phyloP scores from a whole-genome alignment of 2,329 filamentous ascomycete genomes.

The Cryphonectria japonica region DNA sequence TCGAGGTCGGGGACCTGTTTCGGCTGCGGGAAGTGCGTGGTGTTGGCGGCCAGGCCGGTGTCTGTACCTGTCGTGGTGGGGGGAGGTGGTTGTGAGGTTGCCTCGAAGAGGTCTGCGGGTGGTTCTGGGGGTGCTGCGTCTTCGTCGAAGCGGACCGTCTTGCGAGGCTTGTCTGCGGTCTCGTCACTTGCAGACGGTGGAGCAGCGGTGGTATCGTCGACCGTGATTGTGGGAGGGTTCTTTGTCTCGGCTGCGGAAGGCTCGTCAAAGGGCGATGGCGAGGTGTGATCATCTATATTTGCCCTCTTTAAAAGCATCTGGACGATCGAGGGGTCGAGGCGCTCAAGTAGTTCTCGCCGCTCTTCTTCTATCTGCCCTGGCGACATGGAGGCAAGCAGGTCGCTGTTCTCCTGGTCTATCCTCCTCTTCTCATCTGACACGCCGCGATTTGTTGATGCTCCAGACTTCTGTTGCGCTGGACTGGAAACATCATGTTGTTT shows the following conservation, averaged over 20 bases:
- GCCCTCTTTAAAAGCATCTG: conserved; percentile 76
- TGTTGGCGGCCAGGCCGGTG: conserved; percentile 39
- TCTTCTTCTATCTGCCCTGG: conserved; percentile 80
- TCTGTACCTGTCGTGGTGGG: conserved; percentile 34
- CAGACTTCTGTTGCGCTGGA: conserved; percentile 31
- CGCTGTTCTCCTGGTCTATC: conserved; percentile 83
- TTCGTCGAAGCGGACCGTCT: conserved; percentile 46
- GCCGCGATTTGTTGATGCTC: conserved; percentile 30
- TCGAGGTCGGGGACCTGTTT: conserved; percentile 72
- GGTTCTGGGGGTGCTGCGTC: conserved; percentile 47
- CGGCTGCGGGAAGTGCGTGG: conserved; percentile 66
- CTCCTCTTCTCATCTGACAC: conserved; percentile 64
- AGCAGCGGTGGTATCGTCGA: conserved; percentile 39
- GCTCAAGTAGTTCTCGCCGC: conserved; percentile 77
- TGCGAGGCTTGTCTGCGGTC: conserved; percentile 34
- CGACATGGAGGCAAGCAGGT: conserved; percentile 77
- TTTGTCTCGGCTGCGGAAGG: conserved; percentile 13
- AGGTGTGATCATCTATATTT: conserved; percentile 68
- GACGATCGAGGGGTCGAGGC: conserved; percentile 74
- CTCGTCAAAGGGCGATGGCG: conserved; percentile 49
- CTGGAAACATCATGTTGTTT: not conserved
- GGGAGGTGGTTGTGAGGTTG: conserved; percentile 14
- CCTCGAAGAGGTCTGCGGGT: conserved; percentile 45
- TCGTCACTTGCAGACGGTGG: conserved; percentile 29
- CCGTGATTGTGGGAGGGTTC: conserved; percentile 39